These are phyloP conservation scores for Gliomastix tumulicola DNA, from an alignment of 2,329 filamentous ascomycete species.

Conservation along the genomic window DNA sequence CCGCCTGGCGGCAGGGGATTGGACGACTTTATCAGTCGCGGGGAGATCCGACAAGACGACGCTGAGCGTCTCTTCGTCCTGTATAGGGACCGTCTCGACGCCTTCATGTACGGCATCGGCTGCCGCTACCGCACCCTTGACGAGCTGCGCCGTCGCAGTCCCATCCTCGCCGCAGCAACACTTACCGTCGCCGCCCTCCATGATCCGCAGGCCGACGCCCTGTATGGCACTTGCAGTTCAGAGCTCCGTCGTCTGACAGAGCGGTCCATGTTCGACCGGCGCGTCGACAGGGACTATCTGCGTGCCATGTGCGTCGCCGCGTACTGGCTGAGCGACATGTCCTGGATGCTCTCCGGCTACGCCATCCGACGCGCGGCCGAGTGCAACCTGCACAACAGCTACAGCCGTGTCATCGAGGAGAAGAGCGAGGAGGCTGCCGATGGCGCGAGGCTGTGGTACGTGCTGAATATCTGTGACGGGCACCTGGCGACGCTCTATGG, in stretches of 20 bases:
- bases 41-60: constrained; percentile 34
- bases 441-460: constrained; percentile 52
- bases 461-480: constrained; percentile 54
- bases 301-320: constrained; percentile 52
- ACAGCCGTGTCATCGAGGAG: constrained; percentile 27
- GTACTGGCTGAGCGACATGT: constrained; percentile 57
- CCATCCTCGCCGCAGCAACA: constrained; percentile 46
- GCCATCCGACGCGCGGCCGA: constrained; percentile 43
- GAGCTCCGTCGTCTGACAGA: constrained; percentile 49
- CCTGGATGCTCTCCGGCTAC: constrained; percentile 53
- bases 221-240: constrained; percentile 44
- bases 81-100: constrained; percentile 42
- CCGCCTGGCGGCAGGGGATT: not conserved
- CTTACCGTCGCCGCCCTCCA: constrained; percentile 52
- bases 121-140: constrained; percentile 41
- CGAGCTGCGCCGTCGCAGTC: constrained; percentile 46
- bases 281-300: constrained; percentile 39
- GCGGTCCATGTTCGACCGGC: constrained; percentile 26
- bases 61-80: constrained; percentile 43
- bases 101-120: constrained; percentile 42
- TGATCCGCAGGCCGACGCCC: constrained; percentile 41
- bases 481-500: constrained; percentile 56
- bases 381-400: constrained; percentile 34
- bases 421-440: constrained; percentile 38
- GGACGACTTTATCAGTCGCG: constrained; percentile 27